Percentiles rank a stretch among this genome's conserved stretches.
phyloP scores from a whole-genome alignment of 345 rosid species.

The Salix caprea region DNA sequence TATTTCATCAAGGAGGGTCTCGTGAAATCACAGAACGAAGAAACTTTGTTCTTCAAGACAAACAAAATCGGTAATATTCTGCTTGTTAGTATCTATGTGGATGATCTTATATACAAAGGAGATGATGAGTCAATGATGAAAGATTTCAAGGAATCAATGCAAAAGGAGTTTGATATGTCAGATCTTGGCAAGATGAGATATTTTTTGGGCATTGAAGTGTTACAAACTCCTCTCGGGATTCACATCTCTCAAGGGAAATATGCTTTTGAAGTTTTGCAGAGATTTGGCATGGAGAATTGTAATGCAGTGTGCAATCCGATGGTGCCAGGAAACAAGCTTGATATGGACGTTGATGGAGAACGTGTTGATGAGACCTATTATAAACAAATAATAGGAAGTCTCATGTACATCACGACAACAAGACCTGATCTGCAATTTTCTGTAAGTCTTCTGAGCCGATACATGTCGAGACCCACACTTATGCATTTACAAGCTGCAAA shows the following conservation, averaged over 20 bases:
- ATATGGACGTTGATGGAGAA: too few relatives aligned
- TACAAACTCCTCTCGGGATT: background rate
- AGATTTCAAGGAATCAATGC: background rate
- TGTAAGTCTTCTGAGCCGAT: too few relatives aligned
- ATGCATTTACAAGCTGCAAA: too few relatives aligned
- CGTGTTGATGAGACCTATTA: too few relatives aligned
- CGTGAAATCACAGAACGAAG: background rate
- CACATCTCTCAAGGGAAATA: slow-evolving; percentile 8
- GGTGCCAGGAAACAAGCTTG: too few relatives aligned
- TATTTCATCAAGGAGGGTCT: background rate
- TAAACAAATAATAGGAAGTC: too few relatives aligned
- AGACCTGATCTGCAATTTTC: too few relatives aligned
- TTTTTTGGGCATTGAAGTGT: slow-evolving; percentile 10
- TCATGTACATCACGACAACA: too few relatives aligned
- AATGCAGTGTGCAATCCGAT: background rate
- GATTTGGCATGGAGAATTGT: background rate
- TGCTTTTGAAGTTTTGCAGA: background rate
- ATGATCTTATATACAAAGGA: slow-evolving; percentile 8
- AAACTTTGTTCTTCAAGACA: background rate
- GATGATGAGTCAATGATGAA: background rate
- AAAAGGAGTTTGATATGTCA: background rate
- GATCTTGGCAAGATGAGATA: slow-evolving; percentile 2
- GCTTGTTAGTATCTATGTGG: slow-evolving; percentile 7
- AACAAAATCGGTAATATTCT: background rate
- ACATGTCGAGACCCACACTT: too few relatives aligned